Evolutionary conservation across 2,329 filamentous ascomycete species (phyloP).

Genomic region (Fusarium pilosicola): DNA sequence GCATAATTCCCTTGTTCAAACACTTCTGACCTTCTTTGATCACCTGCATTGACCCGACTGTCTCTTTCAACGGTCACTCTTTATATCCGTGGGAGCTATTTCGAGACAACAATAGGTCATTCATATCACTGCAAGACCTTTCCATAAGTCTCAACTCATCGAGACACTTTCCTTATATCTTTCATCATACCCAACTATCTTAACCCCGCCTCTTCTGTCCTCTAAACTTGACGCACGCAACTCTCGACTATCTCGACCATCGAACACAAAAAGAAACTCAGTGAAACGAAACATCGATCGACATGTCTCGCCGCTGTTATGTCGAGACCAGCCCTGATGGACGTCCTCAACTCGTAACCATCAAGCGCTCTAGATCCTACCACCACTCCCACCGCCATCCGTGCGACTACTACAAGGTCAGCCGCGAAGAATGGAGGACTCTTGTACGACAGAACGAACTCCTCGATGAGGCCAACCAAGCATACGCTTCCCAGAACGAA

Average conservation of each 20-base stretch:
- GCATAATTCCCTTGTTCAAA: slow-evolving; percentile 19
- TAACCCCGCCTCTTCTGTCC: neutral
- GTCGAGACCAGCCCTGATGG: slow-evolving; percentile 51
- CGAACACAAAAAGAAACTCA: neutral
- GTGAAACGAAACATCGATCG: neutral
- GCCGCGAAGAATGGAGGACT: slow-evolving; percentile 51
- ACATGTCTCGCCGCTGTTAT: slow-evolving; percentile 52
- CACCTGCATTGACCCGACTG: slow-evolving; percentile 42
- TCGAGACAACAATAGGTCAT: slow-evolving; percentile 41
- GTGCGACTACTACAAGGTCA: slow-evolving; percentile 50
- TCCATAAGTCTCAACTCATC: slow-evolving; percentile 3
- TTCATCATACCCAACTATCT: slow-evolving; percentile 4
- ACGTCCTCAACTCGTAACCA: slow-evolving; percentile 50
- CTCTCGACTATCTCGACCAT: neutral
- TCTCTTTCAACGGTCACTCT: slow-evolving; percentile 38
- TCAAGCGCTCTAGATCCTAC: slow-evolving; percentile 54
- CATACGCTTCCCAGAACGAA: slow-evolving; percentile 47
- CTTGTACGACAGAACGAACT: slow-evolving; percentile 51
- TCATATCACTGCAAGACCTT: slow-evolving; percentile 13
- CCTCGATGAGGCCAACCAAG: slow-evolving; percentile 50
- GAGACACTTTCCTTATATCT: slow-evolving; percentile 22
- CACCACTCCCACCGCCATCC: slow-evolving; percentile 47
- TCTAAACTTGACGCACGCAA: slow-evolving; percentile 5
- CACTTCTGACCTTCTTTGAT: slow-evolving; percentile 43
- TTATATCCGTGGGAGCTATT: slow-evolving; percentile 23